Evolutionary conservation across 1,284 basidiomycete species (phyloP).

Genomic region (Afroboletus lepidellus): DNA sequence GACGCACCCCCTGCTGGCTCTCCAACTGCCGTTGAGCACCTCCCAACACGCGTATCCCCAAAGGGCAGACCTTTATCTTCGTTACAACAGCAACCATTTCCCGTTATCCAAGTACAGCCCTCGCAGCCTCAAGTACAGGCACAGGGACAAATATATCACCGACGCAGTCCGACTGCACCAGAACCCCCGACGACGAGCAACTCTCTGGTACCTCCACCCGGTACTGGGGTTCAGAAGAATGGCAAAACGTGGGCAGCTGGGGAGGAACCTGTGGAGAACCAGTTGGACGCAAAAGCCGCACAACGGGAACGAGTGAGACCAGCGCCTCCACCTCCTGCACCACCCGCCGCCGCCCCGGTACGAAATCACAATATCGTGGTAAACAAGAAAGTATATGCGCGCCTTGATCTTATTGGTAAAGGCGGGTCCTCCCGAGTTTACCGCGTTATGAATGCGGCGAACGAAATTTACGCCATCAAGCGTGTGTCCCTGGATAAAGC

Average conservation of each 20-base stretch:
- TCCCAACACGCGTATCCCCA: constrained; percentile 26
- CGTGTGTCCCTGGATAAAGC: constrained; percentile 83
- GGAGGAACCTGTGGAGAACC: constrained; percentile 36
- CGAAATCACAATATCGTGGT: constrained; percentile 39
- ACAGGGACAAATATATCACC: constrained; percentile 39
- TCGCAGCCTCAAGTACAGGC: constrained; percentile 22
- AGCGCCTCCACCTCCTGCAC: constrained; percentile 26
- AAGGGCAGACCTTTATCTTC: constrained; percentile 20
- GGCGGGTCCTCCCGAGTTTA: constrained; percentile 94
- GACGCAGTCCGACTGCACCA: constrained; percentile 62
- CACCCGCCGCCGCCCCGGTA: constrained; percentile 25
- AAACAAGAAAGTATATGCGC: constrained; percentile 79
- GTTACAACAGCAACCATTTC: constrained; percentile 30
- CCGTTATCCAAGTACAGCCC: constrained; percentile 28
- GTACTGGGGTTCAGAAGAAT: constrained; percentile 22
- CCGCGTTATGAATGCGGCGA: constrained; percentile 75
- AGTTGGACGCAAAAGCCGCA: constrained; percentile 24
- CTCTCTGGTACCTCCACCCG: constrained; percentile 29
- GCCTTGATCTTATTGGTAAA: constrained; percentile 85
- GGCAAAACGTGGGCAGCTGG: constrained; percentile 52
- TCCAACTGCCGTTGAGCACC: constrained; percentile 42
- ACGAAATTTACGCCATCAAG: constrained; percentile 86
- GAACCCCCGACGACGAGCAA: constrained; percentile 50
- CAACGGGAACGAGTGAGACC: constrained; percentile 28
- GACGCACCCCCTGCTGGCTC: constrained; percentile 32